Percentiles rank a stretch among this genome's conserved stretches.
These are phyloP conservation scores for Pseudocercospora eumusae DNA, from an alignment of 2,329 filamentous ascomycete genomes.

Conservation along the genomic window DNA sequence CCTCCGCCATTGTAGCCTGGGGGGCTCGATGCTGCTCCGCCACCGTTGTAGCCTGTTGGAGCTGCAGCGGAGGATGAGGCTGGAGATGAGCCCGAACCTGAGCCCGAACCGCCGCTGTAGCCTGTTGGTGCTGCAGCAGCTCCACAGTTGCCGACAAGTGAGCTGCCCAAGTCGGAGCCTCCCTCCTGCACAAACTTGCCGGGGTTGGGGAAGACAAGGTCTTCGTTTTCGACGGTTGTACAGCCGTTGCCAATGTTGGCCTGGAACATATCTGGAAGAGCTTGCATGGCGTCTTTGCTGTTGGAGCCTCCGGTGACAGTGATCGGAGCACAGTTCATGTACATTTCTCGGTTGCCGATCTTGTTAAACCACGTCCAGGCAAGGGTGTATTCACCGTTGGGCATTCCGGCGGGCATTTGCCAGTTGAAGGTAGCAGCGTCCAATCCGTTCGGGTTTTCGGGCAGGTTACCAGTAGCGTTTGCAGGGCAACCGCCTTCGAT, in stretches of 20 bases:
- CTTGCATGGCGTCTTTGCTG: constrained; percentile 53
- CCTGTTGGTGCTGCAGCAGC: constrained; percentile 11
- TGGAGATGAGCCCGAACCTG: neutral
- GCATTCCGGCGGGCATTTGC: constrained; percentile 70
- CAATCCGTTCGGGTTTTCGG: no score
- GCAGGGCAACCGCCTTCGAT: constrained; percentile 85
- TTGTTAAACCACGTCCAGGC: constrained; percentile 96
- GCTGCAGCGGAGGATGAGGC: no score
- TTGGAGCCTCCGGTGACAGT: constrained; percentile 56
- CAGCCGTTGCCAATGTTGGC: constrained; percentile 61
- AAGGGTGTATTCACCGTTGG: constrained; percentile 72
- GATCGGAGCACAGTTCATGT: constrained; percentile 90
- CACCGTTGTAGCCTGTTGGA: no score
- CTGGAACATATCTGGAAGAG: constrained; percentile 69
- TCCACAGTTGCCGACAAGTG: no score
- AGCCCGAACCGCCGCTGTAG: constrained; percentile 6
- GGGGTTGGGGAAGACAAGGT: constrained; percentile 64
- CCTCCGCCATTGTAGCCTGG: no score
- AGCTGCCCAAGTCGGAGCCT: constrained; percentile 25
- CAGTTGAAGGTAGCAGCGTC: no score
- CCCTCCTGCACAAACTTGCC: constrained; percentile 44
- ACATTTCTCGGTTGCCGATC: constrained; percentile 88
- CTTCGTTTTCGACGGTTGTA: constrained; percentile 53
- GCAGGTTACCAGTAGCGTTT: no score
- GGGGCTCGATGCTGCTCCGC: no score